Conservation (phyloP, 495 filamentous ascomycete genomes). For the Aspergillus kassunensis region DNA sequence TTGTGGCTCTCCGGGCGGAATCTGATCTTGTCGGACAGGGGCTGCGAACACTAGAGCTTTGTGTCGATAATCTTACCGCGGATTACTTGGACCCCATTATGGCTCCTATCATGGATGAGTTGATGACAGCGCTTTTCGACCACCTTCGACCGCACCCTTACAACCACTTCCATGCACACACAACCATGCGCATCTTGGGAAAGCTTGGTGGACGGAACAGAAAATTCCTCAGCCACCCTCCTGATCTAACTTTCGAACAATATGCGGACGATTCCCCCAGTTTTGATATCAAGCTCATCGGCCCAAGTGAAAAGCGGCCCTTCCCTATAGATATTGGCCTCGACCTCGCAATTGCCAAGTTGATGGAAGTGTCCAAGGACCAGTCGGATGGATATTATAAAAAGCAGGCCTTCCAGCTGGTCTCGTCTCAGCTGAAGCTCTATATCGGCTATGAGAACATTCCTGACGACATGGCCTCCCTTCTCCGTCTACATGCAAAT, state of each 20-base stretch:
- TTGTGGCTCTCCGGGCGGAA: conserved; percentile 86
- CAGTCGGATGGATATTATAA: conserved; percentile 85
- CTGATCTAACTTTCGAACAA: conserved; percentile 71
- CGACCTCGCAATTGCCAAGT: conserved; percentile 79
- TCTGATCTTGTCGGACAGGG: conserved; percentile 94
- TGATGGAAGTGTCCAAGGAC: conserved; percentile 63
- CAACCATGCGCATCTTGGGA: conserved; percentile 95
- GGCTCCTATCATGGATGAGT: conserved; percentile 96
- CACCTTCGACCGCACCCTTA: conserved; percentile 90
- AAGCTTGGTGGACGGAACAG: conserved; percentile 94
- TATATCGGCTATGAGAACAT: conserved; percentile 82
- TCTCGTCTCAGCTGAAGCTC: conserved; percentile 83
- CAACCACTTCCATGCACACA: conserved; percentile 94
- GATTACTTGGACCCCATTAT: conserved; percentile 99
- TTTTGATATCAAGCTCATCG: conserved; percentile 83
- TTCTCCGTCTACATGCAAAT: conserved; percentile 83
- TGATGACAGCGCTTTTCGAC: conserved; percentile 95
- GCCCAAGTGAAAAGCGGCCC: conserved; percentile 78
- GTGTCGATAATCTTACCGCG: conserved; percentile 95
- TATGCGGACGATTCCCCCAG: conserved; percentile 83
- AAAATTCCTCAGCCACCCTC: conserved; percentile 87
- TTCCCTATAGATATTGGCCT: conserved; percentile 84
- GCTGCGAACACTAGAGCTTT: conserved; percentile 87
- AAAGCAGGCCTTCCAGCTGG: conserved; percentile 80
- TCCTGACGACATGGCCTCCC: conserved; percentile 80